A percentile compares a stretch with the other conserved stretches of the same genome.
Evolutionary conservation across 75 land plant genomes (phyloP).

Genomic region (Pinus taeda): DNA sequence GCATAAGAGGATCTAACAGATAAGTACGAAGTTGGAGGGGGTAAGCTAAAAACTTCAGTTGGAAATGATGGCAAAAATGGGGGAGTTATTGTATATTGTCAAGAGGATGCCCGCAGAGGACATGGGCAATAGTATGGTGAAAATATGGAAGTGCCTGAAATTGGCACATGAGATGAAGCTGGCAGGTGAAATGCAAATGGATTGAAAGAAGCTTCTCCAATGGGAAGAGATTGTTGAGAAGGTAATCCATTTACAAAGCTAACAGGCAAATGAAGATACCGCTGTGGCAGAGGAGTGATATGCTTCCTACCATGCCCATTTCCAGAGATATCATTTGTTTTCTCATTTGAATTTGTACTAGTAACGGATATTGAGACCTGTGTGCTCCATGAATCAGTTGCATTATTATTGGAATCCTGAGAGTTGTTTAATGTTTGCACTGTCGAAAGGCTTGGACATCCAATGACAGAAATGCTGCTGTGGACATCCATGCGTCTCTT

Average conservation of each 20-base stretch:
- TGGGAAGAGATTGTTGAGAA: background rate
- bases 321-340: background rate
- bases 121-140: conserved; percentile 86
- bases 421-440: background rate
- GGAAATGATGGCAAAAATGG: conserved; percentile 30
- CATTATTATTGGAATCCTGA: background rate
- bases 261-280: background rate
- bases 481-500: conserved; percentile 34
- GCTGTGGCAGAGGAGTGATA: background rate
- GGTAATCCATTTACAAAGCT: background rate
- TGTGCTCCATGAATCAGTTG: background rate
- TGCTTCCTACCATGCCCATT: background rate
- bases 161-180: conserved; percentile 8
- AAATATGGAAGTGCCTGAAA: conserved; percentile 23
- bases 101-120: conserved; percentile 43
- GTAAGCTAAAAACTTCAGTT: conserved; percentile 1
- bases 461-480: background rate
- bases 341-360: too few relatives aligned
- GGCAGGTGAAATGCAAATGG: background rate
- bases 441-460: background rate
- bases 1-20: too few relatives aligned
- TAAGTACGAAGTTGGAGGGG: conserved; percentile 41
- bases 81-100: conserved; percentile 36
- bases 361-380: background rate
- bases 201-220: background rate